Conservation (phyloP, 805 yeast species). For the Kodamaea jinghongensis region DNA sequence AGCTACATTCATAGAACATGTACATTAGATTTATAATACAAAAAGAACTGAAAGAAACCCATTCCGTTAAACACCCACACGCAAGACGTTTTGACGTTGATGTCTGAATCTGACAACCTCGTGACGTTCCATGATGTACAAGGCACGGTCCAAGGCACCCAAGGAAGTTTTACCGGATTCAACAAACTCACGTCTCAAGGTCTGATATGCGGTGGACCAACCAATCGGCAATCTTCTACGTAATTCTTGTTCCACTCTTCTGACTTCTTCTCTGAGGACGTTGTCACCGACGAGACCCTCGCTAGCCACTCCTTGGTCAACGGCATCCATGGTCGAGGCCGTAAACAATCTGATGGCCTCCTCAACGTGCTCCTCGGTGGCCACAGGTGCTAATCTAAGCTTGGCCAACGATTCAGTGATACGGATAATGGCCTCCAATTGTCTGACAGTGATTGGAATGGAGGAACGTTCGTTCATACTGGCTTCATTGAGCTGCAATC, state of each 20-base stretch:
- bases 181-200: constrained; percentile 80
- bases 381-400: constrained; percentile 75
- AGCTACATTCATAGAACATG: too few relatives aligned
- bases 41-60: constrained; percentile 3
- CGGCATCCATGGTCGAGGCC: constrained; percentile 98
- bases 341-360: constrained; percentile 93
- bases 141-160: constrained; percentile 77
- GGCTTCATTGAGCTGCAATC: constrained; percentile 75
- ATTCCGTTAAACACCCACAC: constrained; percentile 57
- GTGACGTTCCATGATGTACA: constrained; percentile 76
- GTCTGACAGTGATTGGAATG: constrained; percentile 96
- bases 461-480: constrained; percentile 86
- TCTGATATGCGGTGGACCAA: constrained; percentile 87
- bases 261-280: constrained; percentile 67
- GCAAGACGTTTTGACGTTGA: constrained; percentile 77
- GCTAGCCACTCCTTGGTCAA: constrained; percentile 56
- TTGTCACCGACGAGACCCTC: constrained; percentile 47
- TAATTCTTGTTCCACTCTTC: constrained; percentile 77
- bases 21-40: constrained; percentile 7
- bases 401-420: constrained; percentile 94
- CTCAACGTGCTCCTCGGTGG: constrained; percentile 85
- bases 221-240: constrained; percentile 93
- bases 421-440: constrained; percentile 94
- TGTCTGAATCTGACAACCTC: constrained; percentile 86
- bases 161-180: constrained; percentile 59